Base-by-base conservation (phyloP, 2,329 filamentous ascomycete genomes). In the Sporothrix pseudoabietina region DNA sequence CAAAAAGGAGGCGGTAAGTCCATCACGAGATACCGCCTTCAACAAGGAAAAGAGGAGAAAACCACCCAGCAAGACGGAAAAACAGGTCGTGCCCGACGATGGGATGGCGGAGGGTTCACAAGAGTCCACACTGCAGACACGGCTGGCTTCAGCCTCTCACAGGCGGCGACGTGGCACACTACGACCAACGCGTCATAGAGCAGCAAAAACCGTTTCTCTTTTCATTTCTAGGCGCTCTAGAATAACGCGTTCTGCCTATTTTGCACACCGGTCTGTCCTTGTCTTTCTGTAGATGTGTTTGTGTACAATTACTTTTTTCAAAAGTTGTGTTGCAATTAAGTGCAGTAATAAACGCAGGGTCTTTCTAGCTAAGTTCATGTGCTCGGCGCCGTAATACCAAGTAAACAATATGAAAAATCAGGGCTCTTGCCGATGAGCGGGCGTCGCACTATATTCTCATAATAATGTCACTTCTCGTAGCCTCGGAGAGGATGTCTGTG, bases 141-240 rank as follows among this genome's bases (percentile, higher is more conserved):
- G 52, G 41, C 61, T 52, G 26, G 30, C 30, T 57, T 68, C 71
- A 72, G 75, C 75, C 75, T 76, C 75, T 76, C 75, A 76, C 73
- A 74, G 47, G 49, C 72, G 49, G 74, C 75, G 72, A 76, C 75
- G 75, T 76, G 75, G 75, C 75, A 75, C 72, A 54, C 61, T 68
- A 71, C 30, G 39, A 63, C 39, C 12, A 57, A 63, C 41, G 41
- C 52, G 57, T 71, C 69, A 71, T 63, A 61, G 57, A 61, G 41
- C 4, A 22, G n/a, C 32, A 35, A 14, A 52, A 54, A 1, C 12
- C 9, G 12, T 32, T 19, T 47, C 44, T 39, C 32, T 63, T 55
- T 26, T 55, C 52, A 16, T 49, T 49, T 14, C 52, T 1, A 49
- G 22, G 41, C 41, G 14, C 19, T 32, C 10, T 39, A 19, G 22